Conservation (phyloP, 805 yeast genomes). For the Peterozyma xylosa region DNA sequence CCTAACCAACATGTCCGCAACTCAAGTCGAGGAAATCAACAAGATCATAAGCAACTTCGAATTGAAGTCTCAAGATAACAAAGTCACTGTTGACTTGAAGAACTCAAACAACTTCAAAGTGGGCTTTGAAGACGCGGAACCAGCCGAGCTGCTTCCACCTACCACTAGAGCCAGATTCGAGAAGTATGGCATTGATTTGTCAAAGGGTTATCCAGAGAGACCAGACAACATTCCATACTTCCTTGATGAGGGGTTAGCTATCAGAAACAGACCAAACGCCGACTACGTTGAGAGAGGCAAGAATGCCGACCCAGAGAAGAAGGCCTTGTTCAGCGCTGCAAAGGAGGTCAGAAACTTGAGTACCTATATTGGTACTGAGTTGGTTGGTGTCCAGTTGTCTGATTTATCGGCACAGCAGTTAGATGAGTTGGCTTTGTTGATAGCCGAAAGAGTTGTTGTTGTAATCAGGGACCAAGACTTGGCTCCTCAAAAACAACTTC, state of each 20-base stretch:
- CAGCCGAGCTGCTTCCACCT: constrained; percentile 20
- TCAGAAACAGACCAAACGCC: constrained; percentile 24
- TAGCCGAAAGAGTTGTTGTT: constrained; percentile 45
- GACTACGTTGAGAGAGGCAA: constrained; percentile 11
- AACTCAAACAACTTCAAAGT: neutral
- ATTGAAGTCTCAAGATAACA: too few species aligned
- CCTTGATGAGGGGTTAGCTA: constrained; percentile 30
- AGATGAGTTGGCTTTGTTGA: constrained; percentile 39
- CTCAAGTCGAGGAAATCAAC: too few species aligned
- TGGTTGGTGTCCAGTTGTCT: constrained; percentile 33
- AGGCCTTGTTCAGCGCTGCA: constrained; percentile 32
- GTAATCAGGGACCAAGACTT: constrained; percentile 35
- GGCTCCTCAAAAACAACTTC: constrained; percentile 30
- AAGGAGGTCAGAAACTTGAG: constrained; percentile 31
- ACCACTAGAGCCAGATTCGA: constrained; percentile 22
- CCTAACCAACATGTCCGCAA: too few species aligned
- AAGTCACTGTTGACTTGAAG: too few species aligned
- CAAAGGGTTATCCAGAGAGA: constrained; percentile 31
- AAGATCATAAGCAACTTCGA: too few species aligned
- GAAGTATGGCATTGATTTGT: constrained; percentile 27
- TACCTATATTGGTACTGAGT: constrained; percentile 35
- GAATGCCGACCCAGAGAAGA: constrained; percentile 20
- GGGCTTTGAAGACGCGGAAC: constrained; percentile 6
- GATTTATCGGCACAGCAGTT: constrained; percentile 33
- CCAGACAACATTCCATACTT: constrained; percentile 29